Evolutionary conservation across 2,329 filamentous ascomycete species (phyloP), one percentile per base, ranked within the genome.

Genomic region (Scedosporium aurantiacum): DNA sequence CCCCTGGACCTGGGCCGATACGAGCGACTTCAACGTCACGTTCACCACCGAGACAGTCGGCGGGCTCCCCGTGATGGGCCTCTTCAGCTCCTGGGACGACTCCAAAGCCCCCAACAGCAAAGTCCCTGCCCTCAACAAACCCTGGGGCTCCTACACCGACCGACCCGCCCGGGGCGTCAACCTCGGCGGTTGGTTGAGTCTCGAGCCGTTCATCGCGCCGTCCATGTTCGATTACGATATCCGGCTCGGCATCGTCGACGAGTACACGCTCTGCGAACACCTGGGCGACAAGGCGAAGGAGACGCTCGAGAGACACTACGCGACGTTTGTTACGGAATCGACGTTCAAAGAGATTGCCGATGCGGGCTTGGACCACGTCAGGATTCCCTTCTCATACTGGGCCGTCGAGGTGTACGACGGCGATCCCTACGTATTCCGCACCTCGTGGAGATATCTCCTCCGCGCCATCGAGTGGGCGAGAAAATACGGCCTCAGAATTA

Each of bases 121-220:
- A 28, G 85, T 88, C 0, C 86, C 86, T 2, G 74, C 83, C 4
- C 74, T 91, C 4, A 79, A 86, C 63, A 76, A 86, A 60, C 64
- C 76, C 6, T 89, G 87, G 73, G 77, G 74, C 57, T 66, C 82
- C 2, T 90, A 90, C 64, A 84, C 84, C 12, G 81, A 78, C 18
- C 81, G 78, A 66, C 86, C 86, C 1, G 84, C 88, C 58, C 80
- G 87, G 47, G 88, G 88, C 4, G 83, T 90, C 52, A 90, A 90
- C 66, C 66, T 90, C 2, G 88, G 88, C 50, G 88, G 88, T 18
- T 91, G 87, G 88, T 78, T 91, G 1, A 84, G 83, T 4, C 74
- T 90, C 27, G 87, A 91, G 70, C 88, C 88, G 1, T 90, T 89
- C 70, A 91, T 91, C 67, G 87, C 85, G 1, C 88, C 88, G 0